These are phyloP conservation scores for Takakia lepidozioides DNA, from an alignment of 225 moss, liverwort and hornwort genomes.

Conservation along the genomic window DNA sequence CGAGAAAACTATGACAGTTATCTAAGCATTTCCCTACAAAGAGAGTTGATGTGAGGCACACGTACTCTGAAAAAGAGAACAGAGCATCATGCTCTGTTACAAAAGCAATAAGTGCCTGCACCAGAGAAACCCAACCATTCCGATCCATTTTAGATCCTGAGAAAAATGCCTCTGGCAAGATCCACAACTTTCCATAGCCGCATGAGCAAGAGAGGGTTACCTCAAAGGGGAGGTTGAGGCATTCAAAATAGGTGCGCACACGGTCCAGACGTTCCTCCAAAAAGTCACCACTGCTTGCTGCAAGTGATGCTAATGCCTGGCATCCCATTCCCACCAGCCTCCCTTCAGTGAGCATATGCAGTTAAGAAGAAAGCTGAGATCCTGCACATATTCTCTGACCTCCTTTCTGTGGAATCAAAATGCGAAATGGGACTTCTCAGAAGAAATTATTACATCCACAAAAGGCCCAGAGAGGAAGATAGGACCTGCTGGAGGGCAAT, in stretches of 20 bases:
- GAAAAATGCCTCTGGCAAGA: no score
- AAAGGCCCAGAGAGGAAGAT: background rate
- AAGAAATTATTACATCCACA: no score
- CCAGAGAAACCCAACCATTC: constrained; percentile 1
- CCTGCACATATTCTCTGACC: no score
- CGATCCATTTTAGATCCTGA: background rate
- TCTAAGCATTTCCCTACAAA: no score
- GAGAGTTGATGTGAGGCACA: no score
- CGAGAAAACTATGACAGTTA: no score
- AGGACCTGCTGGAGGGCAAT: constrained; percentile 82
- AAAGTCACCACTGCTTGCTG: constrained; percentile 54
- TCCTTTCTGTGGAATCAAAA: no score
- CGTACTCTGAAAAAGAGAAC: constrained; percentile 42
- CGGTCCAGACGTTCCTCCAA: constrained; percentile 75
- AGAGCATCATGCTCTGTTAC: constrained; percentile 41
- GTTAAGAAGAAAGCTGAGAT: background rate
- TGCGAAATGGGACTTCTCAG: no score
- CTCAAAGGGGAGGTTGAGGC: constrained; percentile 84
- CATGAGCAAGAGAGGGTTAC: no score
- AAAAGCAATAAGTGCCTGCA: constrained; percentile 38
- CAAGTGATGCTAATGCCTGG: constrained; percentile 83
- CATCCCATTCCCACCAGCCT: constrained; percentile 2
- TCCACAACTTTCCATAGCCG: no score
- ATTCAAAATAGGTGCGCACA: constrained; percentile 77
- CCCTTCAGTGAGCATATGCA: no score